phyloP scores from a whole-genome alignment of 805 yeast genomes.

The Metschnikowia shivogae region DNA sequence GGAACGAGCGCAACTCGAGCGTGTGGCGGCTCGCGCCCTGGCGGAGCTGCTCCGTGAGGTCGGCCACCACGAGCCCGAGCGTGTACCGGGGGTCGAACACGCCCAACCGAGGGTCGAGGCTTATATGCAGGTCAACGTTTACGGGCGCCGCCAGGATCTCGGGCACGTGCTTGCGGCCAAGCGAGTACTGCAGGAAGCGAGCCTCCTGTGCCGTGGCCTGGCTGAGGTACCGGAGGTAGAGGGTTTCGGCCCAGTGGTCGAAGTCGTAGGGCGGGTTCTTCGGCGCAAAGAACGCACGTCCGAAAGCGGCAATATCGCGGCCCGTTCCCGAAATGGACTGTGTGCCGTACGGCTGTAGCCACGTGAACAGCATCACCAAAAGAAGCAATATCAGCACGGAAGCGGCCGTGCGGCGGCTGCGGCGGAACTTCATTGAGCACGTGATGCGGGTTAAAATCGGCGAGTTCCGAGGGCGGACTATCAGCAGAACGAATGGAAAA shows the following conservation, averaged over 20 bases:
- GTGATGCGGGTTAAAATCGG: too few species aligned
- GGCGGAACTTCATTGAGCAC: slow-evolving; percentile 6
- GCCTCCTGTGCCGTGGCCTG: not conserved
- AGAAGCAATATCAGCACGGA: slow-evolving; percentile 3
- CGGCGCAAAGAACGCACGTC: not conserved
- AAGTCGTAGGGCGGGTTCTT: slow-evolving; percentile 6
- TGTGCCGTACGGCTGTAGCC: not conserved
- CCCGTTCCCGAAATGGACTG: not conserved
- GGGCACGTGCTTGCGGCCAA: slow-evolving; percentile 3
- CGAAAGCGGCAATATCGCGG: not conserved
- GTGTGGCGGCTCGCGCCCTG: not conserved
- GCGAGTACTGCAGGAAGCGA: not conserved
- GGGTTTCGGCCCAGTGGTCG: slow-evolving; percentile 10
- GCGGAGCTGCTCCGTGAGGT: slow-evolving; percentile 15
- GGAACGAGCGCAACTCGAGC: slow-evolving; percentile 9
- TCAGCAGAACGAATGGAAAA: too few species aligned
- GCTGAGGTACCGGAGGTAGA: slow-evolving; percentile 1
- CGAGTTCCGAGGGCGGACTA: too few species aligned
- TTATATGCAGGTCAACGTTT: slow-evolving; percentile 4
- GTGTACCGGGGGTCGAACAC: slow-evolving; percentile 22
- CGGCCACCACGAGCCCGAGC: slow-evolving; percentile 13
- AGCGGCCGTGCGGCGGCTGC: slow-evolving; percentile 7
- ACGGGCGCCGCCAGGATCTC: not conserved
- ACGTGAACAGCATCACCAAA: slow-evolving; percentile 2
- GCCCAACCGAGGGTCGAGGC: not conserved